Conservation (phyloP, 2,329 filamentous ascomycete species). For the Trichoderma sp. region DNA sequence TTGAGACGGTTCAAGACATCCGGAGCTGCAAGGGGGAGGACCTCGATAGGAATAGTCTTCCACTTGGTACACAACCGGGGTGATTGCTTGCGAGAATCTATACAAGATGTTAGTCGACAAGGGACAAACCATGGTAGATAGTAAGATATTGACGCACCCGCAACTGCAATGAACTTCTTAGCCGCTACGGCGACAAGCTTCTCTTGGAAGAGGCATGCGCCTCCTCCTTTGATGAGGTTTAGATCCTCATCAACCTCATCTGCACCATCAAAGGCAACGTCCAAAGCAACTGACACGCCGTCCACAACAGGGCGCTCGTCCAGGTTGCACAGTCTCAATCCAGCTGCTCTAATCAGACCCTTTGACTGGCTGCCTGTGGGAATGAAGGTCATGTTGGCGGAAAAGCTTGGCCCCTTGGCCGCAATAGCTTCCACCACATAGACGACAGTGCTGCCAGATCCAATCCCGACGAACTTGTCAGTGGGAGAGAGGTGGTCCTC, state of each 20-base stretch:
- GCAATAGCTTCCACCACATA: conserved; percentile 82
- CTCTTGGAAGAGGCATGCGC: conserved; percentile 96
- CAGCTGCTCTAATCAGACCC: conserved; percentile 76
- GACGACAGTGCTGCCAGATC: conserved; percentile 76
- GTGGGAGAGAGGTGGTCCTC: conserved; percentile 64
- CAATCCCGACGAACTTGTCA: conserved; percentile 71
- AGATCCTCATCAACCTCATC: conserved; percentile 94
- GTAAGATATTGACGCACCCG: conserved; percentile 51
- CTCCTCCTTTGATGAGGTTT: conserved; percentile 97
- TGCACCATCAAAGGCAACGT: conserved; percentile 93
- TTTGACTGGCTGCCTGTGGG: conserved; percentile 91
- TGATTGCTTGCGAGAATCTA: conserved; percentile 88
- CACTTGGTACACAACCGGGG: conserved; percentile 70
- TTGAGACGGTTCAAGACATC: conserved; percentile 72
- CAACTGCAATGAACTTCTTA: conserved; percentile 83
- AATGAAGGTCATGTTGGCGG: conserved; percentile 72
- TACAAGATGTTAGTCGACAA: background rate
- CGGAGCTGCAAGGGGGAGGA: conserved; percentile 78
- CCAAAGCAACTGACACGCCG: conserved; percentile 54
- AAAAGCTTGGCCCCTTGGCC: conserved; percentile 53
- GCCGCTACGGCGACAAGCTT: conserved; percentile 87
- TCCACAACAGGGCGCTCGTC: conserved; percentile 61
- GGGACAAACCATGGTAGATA: background rate
- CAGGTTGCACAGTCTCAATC: conserved; percentile 73
- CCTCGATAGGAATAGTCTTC: conserved; percentile 88